Evolutionary conservation across 129 eudicot genomes (phyloP), one percentile per base, ranked within the genome.

Genomic region (Ambrosia trifida): DNA sequence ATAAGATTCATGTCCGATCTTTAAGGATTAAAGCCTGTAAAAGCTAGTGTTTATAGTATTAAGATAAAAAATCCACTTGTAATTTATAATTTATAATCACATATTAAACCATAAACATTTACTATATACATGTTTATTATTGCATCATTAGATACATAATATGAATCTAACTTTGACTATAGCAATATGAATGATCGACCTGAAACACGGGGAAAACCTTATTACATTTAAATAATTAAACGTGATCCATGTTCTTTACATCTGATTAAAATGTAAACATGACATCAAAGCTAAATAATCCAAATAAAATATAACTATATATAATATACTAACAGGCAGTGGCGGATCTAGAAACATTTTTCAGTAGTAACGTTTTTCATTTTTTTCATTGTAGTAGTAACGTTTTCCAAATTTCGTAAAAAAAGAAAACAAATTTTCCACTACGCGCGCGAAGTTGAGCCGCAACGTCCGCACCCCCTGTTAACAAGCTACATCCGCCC

Each of bases 11-110:
- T 68, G 74, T 73, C 78, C 67, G 44, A 68, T 47, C 75, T 82
- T 72, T 67, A 51, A 66, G 62, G 79, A 28, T 82, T 79, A 85
- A 82, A 82, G 80, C 52, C 45, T 78, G 33, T 30, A 61, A 72
- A 69, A 81, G 81, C 36, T 73, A 59, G 43, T 31, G 11, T 59
- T 59, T 31, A 31, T 5, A 1, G 43, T 59, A 13, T 59, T 59
- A 19, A 54, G 33, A 54, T 54, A 54, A 20, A 19, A 19, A 54
- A 30, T 58, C 38, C 36, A 58, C 40, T 28, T 58, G 32, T 53
- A 53, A 58, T 30, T 57, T n/a, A 53, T 53, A 7, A 9, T 19
- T 30, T 28, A 28, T 58, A 30, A 30, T 57, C 36, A 24, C 38
- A 30, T 57, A 57, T 57, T 57, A 13, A 57, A 28, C 31, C 61